Base-by-base conservation (phyloP, 768 basidiomycete species). In the Rhodotorula toruloides region DNA sequence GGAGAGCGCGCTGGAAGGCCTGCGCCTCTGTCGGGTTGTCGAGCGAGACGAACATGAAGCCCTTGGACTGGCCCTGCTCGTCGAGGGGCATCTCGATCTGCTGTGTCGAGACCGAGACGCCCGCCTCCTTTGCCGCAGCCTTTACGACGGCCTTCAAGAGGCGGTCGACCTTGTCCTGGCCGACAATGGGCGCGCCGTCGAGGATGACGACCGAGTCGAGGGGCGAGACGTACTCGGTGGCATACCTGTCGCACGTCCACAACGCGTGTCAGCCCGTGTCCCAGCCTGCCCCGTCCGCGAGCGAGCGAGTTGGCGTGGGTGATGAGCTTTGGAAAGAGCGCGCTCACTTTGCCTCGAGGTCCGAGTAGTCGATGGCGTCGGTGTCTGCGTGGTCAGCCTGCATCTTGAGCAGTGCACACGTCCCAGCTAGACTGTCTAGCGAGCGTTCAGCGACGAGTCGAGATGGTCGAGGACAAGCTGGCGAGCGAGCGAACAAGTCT, bases 161-260 rank as follows among this genome's bases (percentile, higher is more conserved):
- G 78, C 83, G 89, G 54, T 90, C 89, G 43, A 86, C 82, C 79
- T 91, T 92, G 58, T 84, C 83, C 72, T 84, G 85, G 76, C 96
- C 91, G 77, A 97, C 90, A 65, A 73, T 68, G 66, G 68, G 96
- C 29, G 93, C 83, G 55, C 91, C 91, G 77, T 98, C 96, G 64
- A 98, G 85, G 58, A 98, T 88, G 58, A 99, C 79, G 62, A 90
- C 85, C 76, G 89, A 90, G 81, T 98, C 96, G 74, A 97, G 84
- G 46, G 89, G 84, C 71, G 91, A 87, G 73, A 90, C 88, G 70
- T 86, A 85, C 63, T 89, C 81, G 73, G 93, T 86, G 71, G 86
- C 83, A 80, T 91, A 94, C 81, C 92, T 96, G 76, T n/a, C n/a
- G n/a, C n/a, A n/a, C 13, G n/a, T 42, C 29, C 54, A 52, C 61